Evolutionary conservation across 2,329 filamentous ascomycete genomes (phyloP), one percentile per base, ranked within the genome.

Genomic region (Epichloe gansuensis): DNA sequence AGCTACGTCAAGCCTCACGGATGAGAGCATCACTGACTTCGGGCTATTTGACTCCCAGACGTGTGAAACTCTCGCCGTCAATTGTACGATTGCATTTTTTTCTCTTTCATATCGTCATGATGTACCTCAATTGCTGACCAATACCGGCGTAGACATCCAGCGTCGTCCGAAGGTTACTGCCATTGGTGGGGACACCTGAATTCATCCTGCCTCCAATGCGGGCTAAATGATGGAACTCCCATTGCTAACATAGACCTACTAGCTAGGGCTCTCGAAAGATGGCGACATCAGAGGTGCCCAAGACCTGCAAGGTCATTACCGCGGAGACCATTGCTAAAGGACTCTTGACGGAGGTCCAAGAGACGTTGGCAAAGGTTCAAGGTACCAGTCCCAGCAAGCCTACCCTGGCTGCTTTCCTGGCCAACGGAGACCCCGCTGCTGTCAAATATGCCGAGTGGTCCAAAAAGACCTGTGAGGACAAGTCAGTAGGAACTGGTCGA

Each of bases 401-500:
- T 36, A 83, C 86, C 55, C 78, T 98, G 50, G 87, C 91, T 44
- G 93, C 91, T 54, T 95, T 96, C 70, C 76, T 98, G 52, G 89
- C 91, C 59, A 97, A 95, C 69, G 79, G 80, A 58, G 93, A 98
- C 70, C 89, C 90, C 34, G 88, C 89, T 40, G 91, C 91, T 35
- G 76, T 87, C 61, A 89, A 94, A 74, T 97, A 98, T 66, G 93
- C 93, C 51, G 88, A 96, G 68, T 96, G 89, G 88, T 96, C 91
- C 41, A 87, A 89, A 69, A 96, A 95, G 77, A 96, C 93, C 4
- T 95, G 89, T 69, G 80, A 84, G 68, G 91, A 97, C 68, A 94
- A 96, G 90, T 96, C 76, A 84, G 85, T 70, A 11, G 17, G 36
- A 21, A 46, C 39, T 12, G 35, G 4, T 12, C 12, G 3, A 25